Evolutionary conservation across 441 rosid species (phyloP), one percentile per base, ranked within the genome.

Genomic region (Sinapis alba): DNA sequence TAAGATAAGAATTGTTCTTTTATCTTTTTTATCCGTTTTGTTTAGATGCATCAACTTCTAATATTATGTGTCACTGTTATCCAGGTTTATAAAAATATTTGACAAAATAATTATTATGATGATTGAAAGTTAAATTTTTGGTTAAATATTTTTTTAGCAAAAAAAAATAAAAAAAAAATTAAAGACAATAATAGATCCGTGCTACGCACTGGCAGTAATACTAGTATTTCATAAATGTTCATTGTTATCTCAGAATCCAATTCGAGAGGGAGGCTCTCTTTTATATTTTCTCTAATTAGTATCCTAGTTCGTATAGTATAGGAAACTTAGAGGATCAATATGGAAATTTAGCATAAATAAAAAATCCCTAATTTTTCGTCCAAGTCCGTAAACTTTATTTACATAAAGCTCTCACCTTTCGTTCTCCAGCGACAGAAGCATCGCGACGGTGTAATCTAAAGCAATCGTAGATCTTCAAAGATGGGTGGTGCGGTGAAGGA

Each of bases 401-500:
- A 21, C 60, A 34, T 36, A 62, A 13, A 60, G 41, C 72, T 62
- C 59, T 56, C 28, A 7, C 21, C 47, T 63, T 43, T 43, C 50
- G 7, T n/a, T 41, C 50, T n/a, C 18, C 50, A 43, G 7, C 50
- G 50, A 13, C 50, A 43, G 50, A 38, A 38, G 47, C 15, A 38
- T 38, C 47, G 15, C 15, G 47, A 38, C 2, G 4, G 15, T 12
- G 47, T 38, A 32, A 32, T 32, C 11, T 32, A 13, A 41, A 41
- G 47, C 5, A 41, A 43, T 43, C 56, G 20, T 50, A 50, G 23
- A 50, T 50, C 56, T 18, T 65, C 32, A 57, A 73, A 69, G 64
- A 92, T 86, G 91, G 86, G 90, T 34, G 99, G 98, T 38, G 75
- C 88, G 18, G 97, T 93, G 81, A 96, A 86, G 91, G 98, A 93